phyloP scores from a whole-genome alignment of 2,329 filamentous ascomycete genomes.

The Sporothrix dimorphospora region DNA sequence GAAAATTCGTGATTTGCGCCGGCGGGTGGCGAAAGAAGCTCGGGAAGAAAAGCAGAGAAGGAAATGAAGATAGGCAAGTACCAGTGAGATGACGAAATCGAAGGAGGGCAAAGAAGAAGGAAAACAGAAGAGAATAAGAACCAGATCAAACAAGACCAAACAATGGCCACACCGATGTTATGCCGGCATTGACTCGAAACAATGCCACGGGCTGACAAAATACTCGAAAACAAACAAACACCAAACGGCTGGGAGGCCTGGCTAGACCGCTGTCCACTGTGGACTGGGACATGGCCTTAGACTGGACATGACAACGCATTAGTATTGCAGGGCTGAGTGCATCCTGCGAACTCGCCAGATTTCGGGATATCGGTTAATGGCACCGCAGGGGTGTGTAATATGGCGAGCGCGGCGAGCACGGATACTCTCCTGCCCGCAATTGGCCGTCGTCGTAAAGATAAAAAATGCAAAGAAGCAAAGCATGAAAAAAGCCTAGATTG shows the following conservation, averaged over 20 bases:
- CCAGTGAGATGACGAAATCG: neutral
- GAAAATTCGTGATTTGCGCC: conserved; percentile 16
- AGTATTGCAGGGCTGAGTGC: conserved; percentile 17
- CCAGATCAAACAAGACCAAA: neutral
- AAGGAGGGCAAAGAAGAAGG: neutral
- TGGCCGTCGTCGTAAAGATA: neutral
- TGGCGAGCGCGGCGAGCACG: too few relatives aligned
- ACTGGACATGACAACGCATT: neutral
- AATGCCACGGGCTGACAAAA: neutral
- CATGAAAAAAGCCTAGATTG: neutral
- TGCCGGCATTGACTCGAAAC: conserved; percentile 11
- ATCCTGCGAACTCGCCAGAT: conserved; percentile 10
- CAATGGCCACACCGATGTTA: neutral
- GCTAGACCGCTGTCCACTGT: neutral
- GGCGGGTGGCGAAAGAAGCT: conserved; percentile 14
- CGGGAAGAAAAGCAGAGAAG: conserved; percentile 2
- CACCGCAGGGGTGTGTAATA: neutral
- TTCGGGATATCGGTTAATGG: conserved; percentile 1
- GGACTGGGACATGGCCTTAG: neutral
- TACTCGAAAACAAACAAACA: neutral
- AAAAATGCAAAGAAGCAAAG: neutral
- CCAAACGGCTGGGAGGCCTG: neutral
- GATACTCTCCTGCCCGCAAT: too few relatives aligned
- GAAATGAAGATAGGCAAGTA: neutral
- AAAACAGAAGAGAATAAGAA: neutral